phyloP scores from a whole-genome alignment of 495 filamentous ascomycete genomes.

The Xylaria nigripes region DNA sequence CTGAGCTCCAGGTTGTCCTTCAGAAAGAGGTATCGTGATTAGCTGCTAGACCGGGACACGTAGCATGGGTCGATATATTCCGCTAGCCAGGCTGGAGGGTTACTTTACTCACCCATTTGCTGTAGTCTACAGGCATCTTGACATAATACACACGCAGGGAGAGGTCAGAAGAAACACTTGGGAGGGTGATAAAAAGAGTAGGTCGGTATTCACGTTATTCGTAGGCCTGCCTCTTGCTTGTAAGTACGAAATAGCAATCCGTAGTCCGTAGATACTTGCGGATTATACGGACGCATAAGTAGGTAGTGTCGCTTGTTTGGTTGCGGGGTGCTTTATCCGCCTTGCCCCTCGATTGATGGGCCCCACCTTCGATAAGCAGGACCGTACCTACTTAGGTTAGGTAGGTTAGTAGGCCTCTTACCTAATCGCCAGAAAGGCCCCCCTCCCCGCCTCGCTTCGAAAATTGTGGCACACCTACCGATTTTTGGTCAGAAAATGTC shows the following conservation, averaged over 20 bases:
- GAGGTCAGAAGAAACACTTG: background rate
- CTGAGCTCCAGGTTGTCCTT: constrained; percentile 88
- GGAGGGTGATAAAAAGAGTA: background rate
- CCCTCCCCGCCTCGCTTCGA: background rate
- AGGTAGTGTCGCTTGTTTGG: background rate
- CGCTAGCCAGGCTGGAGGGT: background rate
- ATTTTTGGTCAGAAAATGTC: background rate
- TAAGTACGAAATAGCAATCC: too few relatives aligned
- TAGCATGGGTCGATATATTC: background rate
- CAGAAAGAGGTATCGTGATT: background rate
- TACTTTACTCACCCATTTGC: constrained; percentile 65
- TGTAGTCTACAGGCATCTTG: constrained; percentile 87
- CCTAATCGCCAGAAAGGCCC: too few relatives aligned
- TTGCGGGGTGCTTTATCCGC: background rate
- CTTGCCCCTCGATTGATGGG: background rate
- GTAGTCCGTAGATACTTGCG: too few relatives aligned
- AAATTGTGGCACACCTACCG: background rate
- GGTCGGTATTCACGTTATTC: background rate
- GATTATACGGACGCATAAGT: too few relatives aligned
- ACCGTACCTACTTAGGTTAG: too few relatives aligned
- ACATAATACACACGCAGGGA: background rate
- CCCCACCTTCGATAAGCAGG: background rate
- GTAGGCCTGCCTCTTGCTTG: too few relatives aligned
- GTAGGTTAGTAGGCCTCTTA: too few relatives aligned
- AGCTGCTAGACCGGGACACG: background rate